Evolutionary conservation across 106 monocot genomes (phyloP), one percentile per base, ranked within the genome.

Genomic region (Dendrobium catenatum): DNA sequence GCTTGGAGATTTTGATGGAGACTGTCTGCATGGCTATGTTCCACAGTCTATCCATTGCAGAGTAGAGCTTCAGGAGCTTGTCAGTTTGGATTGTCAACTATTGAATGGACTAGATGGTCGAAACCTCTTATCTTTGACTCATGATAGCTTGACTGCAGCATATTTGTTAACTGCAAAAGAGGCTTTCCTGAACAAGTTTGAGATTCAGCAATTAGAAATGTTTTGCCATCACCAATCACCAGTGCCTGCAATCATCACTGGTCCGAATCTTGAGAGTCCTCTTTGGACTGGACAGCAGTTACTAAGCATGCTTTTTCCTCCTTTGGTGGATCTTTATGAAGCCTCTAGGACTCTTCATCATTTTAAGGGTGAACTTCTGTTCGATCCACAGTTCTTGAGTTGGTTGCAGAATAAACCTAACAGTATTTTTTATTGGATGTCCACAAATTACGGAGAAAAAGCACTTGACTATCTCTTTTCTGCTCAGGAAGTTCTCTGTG

Each of bases 1-100:
- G 3, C 77, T 80, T 61, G 97, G 97, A 55, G 97, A 98, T 81
- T 98, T 98, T 87, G 97, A 98, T 87, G 97, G 97, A 77, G 97
- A 98, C 61, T 92, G 94, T 81, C 86, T 98, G 44, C 94, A 93
- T 83, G 97, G 92, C 27, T 94, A 85, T 85, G 51, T 98, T 76
- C 88, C 97, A 19, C 97, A 98, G 49, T 94, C 91, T 8, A 37
- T 95, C 0, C 81, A 55, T 59, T 88, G 84, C 40, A 90, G 87
- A 86, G 82, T 89, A 31, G 97, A 98, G 80, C 92, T 98, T 74
- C 37, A 55, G 22, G 87, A 98, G 80, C 87, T 98, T n/a, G 86
- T 94, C 61, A 74, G 84, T 80, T 84, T 98, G 58, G 87, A 88
- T 42, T 16, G 79, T 20, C 97, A 98, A 54, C 81, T 93, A 33